Evolutionary conservation across 371 early-diverging fungal species (phyloP).

Genomic region (Chytridium lagenaria): DNA sequence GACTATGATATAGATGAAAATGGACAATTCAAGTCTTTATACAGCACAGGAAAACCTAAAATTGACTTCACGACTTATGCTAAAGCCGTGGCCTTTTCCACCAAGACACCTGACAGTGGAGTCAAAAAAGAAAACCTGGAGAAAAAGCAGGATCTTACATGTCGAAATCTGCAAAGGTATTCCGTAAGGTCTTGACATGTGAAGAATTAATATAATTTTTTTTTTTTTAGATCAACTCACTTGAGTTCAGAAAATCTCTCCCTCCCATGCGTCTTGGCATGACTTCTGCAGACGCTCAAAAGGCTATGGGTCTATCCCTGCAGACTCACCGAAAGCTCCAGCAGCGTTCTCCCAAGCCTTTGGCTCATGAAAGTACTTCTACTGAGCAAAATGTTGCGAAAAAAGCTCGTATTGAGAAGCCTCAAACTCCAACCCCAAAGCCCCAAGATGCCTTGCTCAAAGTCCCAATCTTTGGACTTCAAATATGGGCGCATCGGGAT

Average conservation of each 20-base stretch:
- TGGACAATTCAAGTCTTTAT: neutral
- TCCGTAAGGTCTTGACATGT: neutral
- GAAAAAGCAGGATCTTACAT: neutral
- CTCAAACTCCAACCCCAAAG: neutral
- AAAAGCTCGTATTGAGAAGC: neutral
- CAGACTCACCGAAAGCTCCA: too few relatives aligned
- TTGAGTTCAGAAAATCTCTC: constrained; percentile 4
- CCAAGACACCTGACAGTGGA: neutral
- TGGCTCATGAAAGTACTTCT: too few relatives aligned
- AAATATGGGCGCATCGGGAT: too few relatives aligned
- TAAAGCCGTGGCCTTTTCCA: neutral
- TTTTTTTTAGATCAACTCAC: constrained; percentile 6
- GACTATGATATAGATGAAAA: neutral
- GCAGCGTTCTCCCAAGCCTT: too few relatives aligned
- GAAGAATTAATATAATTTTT: too few relatives aligned
- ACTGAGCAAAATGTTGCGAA: too few relatives aligned
- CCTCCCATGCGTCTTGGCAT: neutral
- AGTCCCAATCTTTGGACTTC: too few relatives aligned
- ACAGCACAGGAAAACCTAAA: neutral
- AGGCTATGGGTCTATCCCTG: too few relatives aligned
- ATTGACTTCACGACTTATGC: neutral
- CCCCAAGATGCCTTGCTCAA: neutral
- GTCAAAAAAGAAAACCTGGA: neutral
- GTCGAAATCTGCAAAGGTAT: constrained; percentile 7
- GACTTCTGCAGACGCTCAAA: neutral